Evolutionary conservation across 2,329 filamentous ascomycete species (phyloP), one percentile per base, ranked within the genome.

Genomic region (Trichoderma pleuroti): DNA sequence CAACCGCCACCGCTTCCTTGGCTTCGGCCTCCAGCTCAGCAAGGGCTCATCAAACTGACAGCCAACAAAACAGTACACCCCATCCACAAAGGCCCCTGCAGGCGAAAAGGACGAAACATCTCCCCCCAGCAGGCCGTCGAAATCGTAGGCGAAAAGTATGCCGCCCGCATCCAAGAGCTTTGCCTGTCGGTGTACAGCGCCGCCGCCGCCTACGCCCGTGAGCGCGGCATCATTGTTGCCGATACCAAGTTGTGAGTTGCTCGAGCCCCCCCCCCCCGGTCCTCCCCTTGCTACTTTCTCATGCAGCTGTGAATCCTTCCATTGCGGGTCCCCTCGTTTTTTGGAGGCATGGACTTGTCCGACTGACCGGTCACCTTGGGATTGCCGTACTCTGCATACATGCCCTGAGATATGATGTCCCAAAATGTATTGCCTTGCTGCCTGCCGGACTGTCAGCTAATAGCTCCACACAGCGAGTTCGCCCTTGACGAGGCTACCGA

Each of bases 91-190:
- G 84, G 94, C 94, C 1, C 90, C 92, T 76, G 83, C 87, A 36
- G 94, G 94, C 30, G 83, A 89, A 74, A 91, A 96, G 78, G 87
- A 97, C 79, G 92, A 95, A 97, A 97, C 82, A 97, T 97, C 75
- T 87, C 88, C 70, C 91, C 90, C 0, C 89, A 90, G 68, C 82
- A 88, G 76, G 90, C 90, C 75, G 84, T 79, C 65, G 82, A 85
- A 76, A 75, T 79, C 65, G 74, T 80, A 39, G 79, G 79, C 63
- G 77, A 78, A 57, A 76, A 75, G 61, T 77, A 81, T 56, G 76
- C 77, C 71, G 78, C 78, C 34, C 72, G 74, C 28, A 77, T 81
- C 30, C 73, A 80, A 70, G 73, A 76, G 61, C 74, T 81, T 54
- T 77, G 79, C 8, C 74, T 81, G 21, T 34, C 67, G 8, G 75